phyloP scores from a whole-genome alignment of 2,329 filamentous ascomycete species.

The Phialemonium atrogriseum region DNA sequence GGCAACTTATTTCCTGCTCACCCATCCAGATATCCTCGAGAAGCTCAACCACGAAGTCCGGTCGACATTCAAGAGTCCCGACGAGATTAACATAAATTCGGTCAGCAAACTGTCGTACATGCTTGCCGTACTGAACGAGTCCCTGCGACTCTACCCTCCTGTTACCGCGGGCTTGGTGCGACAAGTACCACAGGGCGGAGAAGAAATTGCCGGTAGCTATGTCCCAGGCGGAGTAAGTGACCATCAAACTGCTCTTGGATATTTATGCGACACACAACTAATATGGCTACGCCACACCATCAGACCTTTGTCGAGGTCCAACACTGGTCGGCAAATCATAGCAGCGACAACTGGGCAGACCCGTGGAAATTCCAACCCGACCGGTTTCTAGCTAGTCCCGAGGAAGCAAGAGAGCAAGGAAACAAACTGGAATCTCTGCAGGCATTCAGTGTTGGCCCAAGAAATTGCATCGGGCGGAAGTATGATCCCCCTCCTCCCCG shows the following conservation, averaged over 20 bases:
- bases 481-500: constrained; percentile 11
- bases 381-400: no score
- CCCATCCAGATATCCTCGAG: constrained; percentile 3
- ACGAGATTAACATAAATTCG: constrained; percentile 16
- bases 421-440: constrained; percentile 20
- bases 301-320: constrained; percentile 22
- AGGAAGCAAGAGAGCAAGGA: constrained; percentile 11
- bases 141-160: constrained; percentile 28
- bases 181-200: constrained; percentile 9
- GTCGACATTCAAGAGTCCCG: constrained; percentile 7
- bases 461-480: constrained; percentile 33
- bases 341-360: constrained; percentile 24
- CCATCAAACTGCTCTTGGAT: background rate
- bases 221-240: constrained; percentile 10
- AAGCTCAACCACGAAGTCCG: constrained; percentile 11
- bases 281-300: no score
- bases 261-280: no score
- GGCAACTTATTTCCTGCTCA: constrained; percentile 14
- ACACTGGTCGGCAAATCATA: constrained; percentile 22
- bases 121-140: constrained; percentile 28
- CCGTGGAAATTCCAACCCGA: constrained; percentile 25
- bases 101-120: constrained; percentile 24
- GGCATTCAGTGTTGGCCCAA: constrained; percentile 28
- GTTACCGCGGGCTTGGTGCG: constrained; percentile 9
- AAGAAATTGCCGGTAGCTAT: constrained; percentile 8